Evolutionary conservation across 441 rosid genomes (phyloP).

Genomic region (Mallotus repandus): DNA sequence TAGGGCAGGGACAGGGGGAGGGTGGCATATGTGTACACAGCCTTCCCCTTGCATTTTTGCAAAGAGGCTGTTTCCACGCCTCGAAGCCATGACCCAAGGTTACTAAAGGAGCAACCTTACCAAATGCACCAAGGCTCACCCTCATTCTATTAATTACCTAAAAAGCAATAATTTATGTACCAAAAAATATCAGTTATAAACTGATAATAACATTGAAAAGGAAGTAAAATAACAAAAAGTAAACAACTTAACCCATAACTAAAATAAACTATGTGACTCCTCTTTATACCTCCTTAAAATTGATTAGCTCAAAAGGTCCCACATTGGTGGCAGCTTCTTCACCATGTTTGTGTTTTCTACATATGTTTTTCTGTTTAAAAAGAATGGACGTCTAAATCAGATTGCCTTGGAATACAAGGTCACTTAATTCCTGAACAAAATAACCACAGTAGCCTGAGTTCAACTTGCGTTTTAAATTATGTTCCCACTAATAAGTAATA

Average conservation of each 20-base stretch:
- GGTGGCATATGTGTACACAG: too few species aligned
- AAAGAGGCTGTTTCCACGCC: too few species aligned
- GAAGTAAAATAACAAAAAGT: not conserved
- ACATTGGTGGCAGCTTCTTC: constrained; percentile 40
- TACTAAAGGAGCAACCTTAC: too few species aligned
- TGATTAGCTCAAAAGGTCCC: constrained; percentile 42
- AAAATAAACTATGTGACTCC: constrained; percentile 24
- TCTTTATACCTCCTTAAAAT: constrained; percentile 39
- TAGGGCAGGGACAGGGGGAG: too few species aligned
- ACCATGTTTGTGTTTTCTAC: constrained; percentile 32
- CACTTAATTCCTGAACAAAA: constrained; percentile 22
- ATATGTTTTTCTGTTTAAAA: constrained; percentile 36
- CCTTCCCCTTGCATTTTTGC: too few species aligned
- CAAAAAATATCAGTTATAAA: not conserved
- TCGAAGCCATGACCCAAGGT: too few species aligned
- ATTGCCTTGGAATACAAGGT: constrained; percentile 28
- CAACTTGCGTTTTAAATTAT: not conserved
- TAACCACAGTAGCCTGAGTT: constrained; percentile 16
- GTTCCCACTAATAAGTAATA: not conserved
- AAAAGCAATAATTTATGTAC: not conserved
- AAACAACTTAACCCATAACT: constrained; percentile 22
- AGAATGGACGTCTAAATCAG: constrained; percentile 39
- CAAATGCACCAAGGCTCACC: too few species aligned
- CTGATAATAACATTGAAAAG: constrained; percentile 1
- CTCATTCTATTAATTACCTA: not conserved